Evolutionary conservation across 306 rosid genomes (phyloP), one percentile per base, ranked within the genome.

Genomic region (Cucurbita argyrosperma): DNA sequence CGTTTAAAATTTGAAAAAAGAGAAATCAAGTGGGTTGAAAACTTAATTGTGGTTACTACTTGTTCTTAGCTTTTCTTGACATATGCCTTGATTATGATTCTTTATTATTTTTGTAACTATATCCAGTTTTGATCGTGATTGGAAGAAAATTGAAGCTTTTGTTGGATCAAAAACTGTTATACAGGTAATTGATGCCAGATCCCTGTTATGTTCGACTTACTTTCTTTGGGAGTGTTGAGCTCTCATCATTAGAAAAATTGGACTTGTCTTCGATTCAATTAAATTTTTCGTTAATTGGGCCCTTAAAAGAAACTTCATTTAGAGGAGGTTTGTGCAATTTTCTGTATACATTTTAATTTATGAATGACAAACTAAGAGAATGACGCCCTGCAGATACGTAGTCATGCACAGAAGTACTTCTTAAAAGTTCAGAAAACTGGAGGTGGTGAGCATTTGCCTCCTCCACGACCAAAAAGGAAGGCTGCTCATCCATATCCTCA

Each of bases 101-200:
- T 47, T 40, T 40, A 26, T 63, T 50, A 18, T 57, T 66, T 39
- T 63, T 71, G 72, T 71, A 11, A 70, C 71, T 46, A 14, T 70
- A 42, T 80, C 51, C 85, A 94, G 99, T 38, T 94, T 94, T 87
- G 99, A 94, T 75, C 99, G 97, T 38, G 99, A 94, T 79, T 94
- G 99, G 99, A 94, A 94, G 85, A 94, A 94, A 85, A 94, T 94
- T 82, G 99, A 94, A 88, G 97, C 99, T 30, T 94, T 91, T 86
- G 72, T 94, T 71, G 96, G 97, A 57, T 94, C 99, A 13, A 94
- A 94, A 82, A 89, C 97, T 30, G 99, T 89, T 76, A 94, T 94
- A 74, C 99, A 91, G 97, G 99, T 91, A 83, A 76, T 67, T 61
- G 52, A 37, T 63, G 78, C 70, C 60, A 8, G 42, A 11, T 38